phyloP scores from a whole-genome alignment of 805 yeast genomes.

The Wickerhamiella kurtzmanii region DNA sequence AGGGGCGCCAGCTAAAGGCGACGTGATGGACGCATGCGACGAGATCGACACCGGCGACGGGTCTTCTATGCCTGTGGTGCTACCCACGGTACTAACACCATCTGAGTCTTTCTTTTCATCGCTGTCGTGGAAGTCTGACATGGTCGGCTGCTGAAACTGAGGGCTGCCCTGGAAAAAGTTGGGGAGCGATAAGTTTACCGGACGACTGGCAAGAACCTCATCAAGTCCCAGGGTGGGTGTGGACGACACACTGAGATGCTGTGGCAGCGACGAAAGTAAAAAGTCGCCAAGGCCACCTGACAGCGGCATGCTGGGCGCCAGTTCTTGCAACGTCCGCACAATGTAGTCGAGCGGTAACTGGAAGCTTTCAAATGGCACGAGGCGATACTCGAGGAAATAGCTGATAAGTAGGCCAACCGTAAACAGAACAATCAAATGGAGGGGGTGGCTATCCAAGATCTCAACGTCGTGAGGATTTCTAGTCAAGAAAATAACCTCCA shows the following conservation, averaged over 20 bases:
- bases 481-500: slow-evolving; percentile 15
- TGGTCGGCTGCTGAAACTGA: background rate
- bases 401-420: slow-evolving; percentile 8
- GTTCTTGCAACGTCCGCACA: slow-evolving; percentile 7
- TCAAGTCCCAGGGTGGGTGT: slow-evolving; percentile 5
- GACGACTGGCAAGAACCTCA: slow-evolving; percentile 7
- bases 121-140: background rate
- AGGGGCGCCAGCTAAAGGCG: background rate
- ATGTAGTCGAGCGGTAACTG: slow-evolving; percentile 12
- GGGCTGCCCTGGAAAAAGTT: slow-evolving; percentile 7
- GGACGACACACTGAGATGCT: background rate
- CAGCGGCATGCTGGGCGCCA: slow-evolving; percentile 6
- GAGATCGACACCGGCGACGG: background rate
- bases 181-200: slow-evolving; percentile 7
- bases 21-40: background rate
- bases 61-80: background rate
- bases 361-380: slow-evolving; percentile 12
- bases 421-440: slow-evolving; percentile 10
- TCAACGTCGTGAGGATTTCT: slow-evolving; percentile 17
- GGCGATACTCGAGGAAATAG: slow-evolving; percentile 6
- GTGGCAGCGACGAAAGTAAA: slow-evolving; percentile 2
- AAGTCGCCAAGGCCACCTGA: slow-evolving; percentile 5
- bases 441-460: slow-evolving; percentile 12
- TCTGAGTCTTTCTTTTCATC: background rate
- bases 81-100: background rate